phyloP scores from a whole-genome alignment of 257 asterid species.

The Nicotiana benthamiana region DNA sequence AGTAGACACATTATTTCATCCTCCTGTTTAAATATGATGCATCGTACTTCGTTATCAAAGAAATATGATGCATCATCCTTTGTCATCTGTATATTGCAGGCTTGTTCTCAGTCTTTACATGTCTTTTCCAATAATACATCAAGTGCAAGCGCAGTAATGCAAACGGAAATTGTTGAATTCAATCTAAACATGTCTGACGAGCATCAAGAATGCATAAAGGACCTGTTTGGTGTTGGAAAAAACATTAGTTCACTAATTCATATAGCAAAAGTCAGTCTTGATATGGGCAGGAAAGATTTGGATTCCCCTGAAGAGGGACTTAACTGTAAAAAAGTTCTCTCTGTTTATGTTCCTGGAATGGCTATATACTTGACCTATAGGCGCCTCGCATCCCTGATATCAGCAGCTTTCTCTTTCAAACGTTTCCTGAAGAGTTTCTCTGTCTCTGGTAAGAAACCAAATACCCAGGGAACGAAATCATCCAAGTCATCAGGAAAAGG shows the following conservation, averaged over 20 bases:
- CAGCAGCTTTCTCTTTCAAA: constrained; percentile 72
- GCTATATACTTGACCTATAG: constrained; percentile 73
- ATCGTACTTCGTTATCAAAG: background rate
- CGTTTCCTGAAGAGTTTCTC: constrained; percentile 51
- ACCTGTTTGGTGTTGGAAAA: constrained; percentile 74
- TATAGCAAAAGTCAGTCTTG: constrained; percentile 82
- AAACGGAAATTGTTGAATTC: constrained; percentile 83
- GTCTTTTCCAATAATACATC: constrained; percentile 80
- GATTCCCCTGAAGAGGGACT: constrained; percentile 63
- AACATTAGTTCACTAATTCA: constrained; percentile 82
- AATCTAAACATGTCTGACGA: constrained; percentile 93
- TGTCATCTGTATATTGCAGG: constrained; percentile 47
- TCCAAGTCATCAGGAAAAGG: constrained; percentile 82
- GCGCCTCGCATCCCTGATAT: constrained; percentile 78
- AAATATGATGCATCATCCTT: constrained; percentile 6
- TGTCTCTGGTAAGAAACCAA: constrained; percentile 60
- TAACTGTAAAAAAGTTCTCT: constrained; percentile 61
- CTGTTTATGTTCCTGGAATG: constrained; percentile 79
- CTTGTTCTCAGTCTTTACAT: constrained; percentile 88
- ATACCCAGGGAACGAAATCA: constrained; percentile 44
- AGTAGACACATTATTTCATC: background rate
- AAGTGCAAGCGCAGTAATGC: constrained; percentile 55
- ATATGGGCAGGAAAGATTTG: constrained; percentile 69
- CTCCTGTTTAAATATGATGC: background rate
- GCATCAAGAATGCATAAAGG: constrained; percentile 90